Base-by-base conservation (phyloP, 768 basidiomycete species). In the Amanita inopinata region DNA sequence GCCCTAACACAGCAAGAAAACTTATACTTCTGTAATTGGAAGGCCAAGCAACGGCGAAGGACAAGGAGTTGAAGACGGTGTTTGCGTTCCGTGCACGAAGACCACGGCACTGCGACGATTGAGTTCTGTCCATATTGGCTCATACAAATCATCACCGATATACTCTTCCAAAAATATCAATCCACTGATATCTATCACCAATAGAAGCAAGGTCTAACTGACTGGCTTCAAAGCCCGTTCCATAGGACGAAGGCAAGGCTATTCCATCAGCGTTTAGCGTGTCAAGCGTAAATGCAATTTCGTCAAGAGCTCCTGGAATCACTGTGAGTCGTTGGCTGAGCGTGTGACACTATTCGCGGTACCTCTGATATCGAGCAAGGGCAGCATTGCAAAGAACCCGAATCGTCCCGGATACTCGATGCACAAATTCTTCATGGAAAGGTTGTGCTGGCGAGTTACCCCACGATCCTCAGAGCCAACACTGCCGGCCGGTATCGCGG, bases 11-110 rank as follows among this genome's bases (percentile, higher is more conserved):
- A 4, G 15, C 6, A 12, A 12, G 15, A 31, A 11, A n/a, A 9
- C 28, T 27, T 35, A 7, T 17, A 79, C 83, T 67, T 85, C 83
- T 10, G 69, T 70, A 39, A 84, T 67, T 10, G 84, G 84, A 28
- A 86, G 53, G 15, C 84, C 83, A 9, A 86, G 69, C 41, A 65
- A 70, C 5, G 70, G 61, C 48, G 84, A 74, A 2, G 83, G 82
- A 44, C 67, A 69, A 9, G 81, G 80, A 4, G 70, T 75, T 2
- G 78, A 74, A 7, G 80, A 76, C 4, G 78, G 71, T 3, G 70
- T 70, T 54, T 83, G 80, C 22, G 76, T 68, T 23, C 84, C 83
- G 56, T 88, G 84, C 15, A 88, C 62, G 54, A 86, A 83, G 14
- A 85, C 78, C 20, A 78, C 70, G 2, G 77, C 71, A 5, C 60